phyloP scores from a whole-genome alignment of 108 stramenopile species.

The Seminavis robusta region DNA sequence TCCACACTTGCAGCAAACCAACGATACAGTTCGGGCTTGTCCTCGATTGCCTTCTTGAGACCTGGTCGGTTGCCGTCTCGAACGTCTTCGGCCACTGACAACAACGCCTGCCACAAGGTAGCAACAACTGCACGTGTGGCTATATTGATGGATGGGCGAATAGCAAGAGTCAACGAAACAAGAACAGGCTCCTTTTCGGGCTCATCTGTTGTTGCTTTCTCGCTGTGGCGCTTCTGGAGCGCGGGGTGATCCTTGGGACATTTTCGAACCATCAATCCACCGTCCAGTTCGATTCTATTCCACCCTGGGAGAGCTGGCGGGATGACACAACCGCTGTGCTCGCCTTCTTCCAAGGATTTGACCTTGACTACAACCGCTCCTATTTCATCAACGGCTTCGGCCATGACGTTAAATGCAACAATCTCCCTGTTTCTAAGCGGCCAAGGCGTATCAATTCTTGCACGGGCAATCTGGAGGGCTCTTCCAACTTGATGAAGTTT shows the following conservation, averaged over 20 bases:
- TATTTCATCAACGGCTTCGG: slow-evolving; percentile 61
- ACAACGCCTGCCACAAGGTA: slow-evolving; percentile 50
- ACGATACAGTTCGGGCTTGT: slow-evolving; percentile 56
- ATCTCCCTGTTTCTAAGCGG: slow-evolving; percentile 47
- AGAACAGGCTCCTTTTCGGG: background rate
- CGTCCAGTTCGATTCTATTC: slow-evolving; percentile 55
- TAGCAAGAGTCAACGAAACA: slow-evolving; percentile 21
- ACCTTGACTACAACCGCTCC: slow-evolving; percentile 42
- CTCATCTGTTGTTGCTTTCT: too few species aligned
- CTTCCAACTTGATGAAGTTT: slow-evolving; percentile 55
- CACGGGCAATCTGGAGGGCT: slow-evolving; percentile 49
- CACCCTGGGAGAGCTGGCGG: slow-evolving; percentile 1
- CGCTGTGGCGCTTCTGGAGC: slow-evolving; percentile 3
- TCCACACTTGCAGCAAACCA: too few species aligned
- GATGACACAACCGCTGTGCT: slow-evolving; percentile 13
- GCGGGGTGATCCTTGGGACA: slow-evolving; percentile 70
- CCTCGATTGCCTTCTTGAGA: slow-evolving; percentile 52
- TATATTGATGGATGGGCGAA: slow-evolving; percentile 59
- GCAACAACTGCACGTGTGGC: slow-evolving; percentile 53
- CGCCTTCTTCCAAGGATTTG: slow-evolving; percentile 10
- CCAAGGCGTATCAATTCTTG: slow-evolving; percentile 49
- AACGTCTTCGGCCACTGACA: slow-evolving; percentile 63
- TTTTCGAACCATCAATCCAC: slow-evolving; percentile 55
- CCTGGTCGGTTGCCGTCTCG: slow-evolving; percentile 50
- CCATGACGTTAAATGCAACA: slow-evolving; percentile 42